phyloP scores from a whole-genome alignment of 2,329 filamentous ascomycete genomes.

The Penicillium sp. region DNA sequence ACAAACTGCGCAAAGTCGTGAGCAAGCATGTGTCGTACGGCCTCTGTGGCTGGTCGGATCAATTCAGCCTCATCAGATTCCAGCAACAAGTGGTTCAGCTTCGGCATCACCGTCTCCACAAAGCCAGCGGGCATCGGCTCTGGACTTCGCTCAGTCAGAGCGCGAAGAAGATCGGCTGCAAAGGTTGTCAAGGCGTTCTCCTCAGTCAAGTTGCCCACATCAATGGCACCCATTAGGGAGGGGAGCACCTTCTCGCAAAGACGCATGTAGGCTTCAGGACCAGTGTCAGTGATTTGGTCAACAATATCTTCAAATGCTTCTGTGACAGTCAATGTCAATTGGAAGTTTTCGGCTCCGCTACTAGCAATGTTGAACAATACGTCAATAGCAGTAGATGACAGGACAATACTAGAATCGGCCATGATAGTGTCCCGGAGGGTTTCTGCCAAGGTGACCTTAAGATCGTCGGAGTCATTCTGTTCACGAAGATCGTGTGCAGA shows the following conservation, averaged over 20 bases:
- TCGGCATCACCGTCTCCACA: slow-evolving; percentile 80
- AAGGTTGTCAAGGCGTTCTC: slow-evolving; percentile 78
- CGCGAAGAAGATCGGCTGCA: slow-evolving; percentile 78
- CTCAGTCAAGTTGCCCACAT: slow-evolving; percentile 79
- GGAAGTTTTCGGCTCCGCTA: slow-evolving; percentile 84
- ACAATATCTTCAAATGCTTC: slow-evolving; percentile 92
- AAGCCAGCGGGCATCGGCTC: slow-evolving; percentile 86
- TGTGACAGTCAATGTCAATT: slow-evolving; percentile 80
- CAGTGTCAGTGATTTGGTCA: slow-evolving; percentile 62
- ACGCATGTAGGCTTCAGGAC: slow-evolving; percentile 67
- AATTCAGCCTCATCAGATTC: slow-evolving; percentile 83
- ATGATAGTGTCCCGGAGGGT: slow-evolving; percentile 79
- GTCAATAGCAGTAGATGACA: slow-evolving; percentile 70
- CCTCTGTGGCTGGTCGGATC: slow-evolving; percentile 78
- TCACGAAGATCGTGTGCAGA: slow-evolving; percentile 77
- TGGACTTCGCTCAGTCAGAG: slow-evolving; percentile 77
- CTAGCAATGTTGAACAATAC: slow-evolving; percentile 87
- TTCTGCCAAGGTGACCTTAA: slow-evolving; percentile 86
- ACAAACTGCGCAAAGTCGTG: slow-evolving; percentile 91
- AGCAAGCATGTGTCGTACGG: slow-evolving; percentile 82
- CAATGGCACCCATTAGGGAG: slow-evolving; percentile 82
- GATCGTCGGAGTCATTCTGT: slow-evolving; percentile 83
- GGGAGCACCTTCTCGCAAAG: slow-evolving; percentile 86
- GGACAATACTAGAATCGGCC: slow-evolving; percentile 71
- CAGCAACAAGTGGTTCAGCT: slow-evolving; percentile 78